phyloP scores from a whole-genome alignment of 164 flowering plant genomes.

The Umbilicus rupestris region DNA sequence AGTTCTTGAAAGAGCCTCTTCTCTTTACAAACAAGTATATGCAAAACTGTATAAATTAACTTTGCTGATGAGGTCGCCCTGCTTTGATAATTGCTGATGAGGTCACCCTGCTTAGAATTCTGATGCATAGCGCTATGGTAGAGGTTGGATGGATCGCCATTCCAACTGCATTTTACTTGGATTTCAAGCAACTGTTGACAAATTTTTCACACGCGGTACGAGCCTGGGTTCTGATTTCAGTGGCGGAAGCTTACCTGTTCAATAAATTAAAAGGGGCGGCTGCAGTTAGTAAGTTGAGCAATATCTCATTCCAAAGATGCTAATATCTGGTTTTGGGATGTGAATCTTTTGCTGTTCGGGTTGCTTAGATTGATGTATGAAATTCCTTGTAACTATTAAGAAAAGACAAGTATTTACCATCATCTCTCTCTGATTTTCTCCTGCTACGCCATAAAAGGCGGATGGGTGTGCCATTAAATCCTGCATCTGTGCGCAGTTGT shows the following conservation, averaged over 20 bases:
- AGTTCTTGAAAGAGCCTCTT: no score
- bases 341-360: background rate
- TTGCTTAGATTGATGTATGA: background rate
- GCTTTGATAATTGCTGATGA: no score
- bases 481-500: conserved; percentile 81
- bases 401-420: conserved; percentile 15
- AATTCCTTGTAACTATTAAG: background rate
- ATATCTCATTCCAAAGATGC: background rate
- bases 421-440: conserved; percentile 50
- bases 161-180: background rate
- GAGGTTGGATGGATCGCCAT: background rate
- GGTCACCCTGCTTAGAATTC: no score
- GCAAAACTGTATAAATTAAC: no score
- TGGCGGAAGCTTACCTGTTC: background rate
- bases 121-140: background rate
- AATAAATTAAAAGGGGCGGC: background rate
- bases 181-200: conserved; percentile 4
- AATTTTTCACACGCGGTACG: background rate
- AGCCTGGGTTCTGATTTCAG: conserved; percentile 3
- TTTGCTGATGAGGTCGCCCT: no score
- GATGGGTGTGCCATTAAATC: conserved; percentile 88
- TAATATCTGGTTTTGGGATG: background rate
- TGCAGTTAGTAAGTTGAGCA: background rate
- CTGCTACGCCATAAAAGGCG: conserved; percentile 97
- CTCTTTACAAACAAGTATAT: no score